phyloP scores from a whole-genome alignment of 176 grass and related monocot genomes.

The Oryza coarctata region DNA sequence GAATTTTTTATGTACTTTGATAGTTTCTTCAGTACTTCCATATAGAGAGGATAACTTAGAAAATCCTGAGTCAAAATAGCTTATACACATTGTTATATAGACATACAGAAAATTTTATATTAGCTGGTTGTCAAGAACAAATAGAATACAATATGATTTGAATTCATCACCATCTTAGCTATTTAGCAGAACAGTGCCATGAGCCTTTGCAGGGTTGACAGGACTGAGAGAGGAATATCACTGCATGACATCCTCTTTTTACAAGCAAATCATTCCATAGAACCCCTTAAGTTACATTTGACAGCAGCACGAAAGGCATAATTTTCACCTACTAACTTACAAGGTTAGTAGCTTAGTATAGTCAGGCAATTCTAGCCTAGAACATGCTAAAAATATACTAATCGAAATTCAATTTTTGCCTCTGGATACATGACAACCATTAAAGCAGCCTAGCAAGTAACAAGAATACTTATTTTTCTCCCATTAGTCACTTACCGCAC shows the following conservation, averaged over 20 bases:
- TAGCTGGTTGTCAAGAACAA: slow-evolving; percentile 9
- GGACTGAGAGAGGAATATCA: neutral
- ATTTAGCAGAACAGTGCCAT: slow-evolving; percentile 17
- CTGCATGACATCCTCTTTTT: neutral
- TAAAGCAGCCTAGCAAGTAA: neutral
- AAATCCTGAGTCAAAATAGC: neutral
- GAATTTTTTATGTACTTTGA: neutral
- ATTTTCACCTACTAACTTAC: neutral
- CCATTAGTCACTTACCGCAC: neutral
- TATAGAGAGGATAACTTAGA: neutral
- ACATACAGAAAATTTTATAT: neutral
- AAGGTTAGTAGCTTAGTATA: neutral
- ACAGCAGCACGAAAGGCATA: neutral
- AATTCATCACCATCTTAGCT: neutral
- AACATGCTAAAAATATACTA: neutral
- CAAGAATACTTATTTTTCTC: neutral
- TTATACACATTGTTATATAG: neutral
- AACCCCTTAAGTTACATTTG: neutral
- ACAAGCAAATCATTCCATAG: neutral
- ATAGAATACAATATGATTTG: neutral
- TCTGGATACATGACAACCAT: neutral
- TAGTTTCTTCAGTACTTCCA: neutral
- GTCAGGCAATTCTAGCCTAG: neutral
- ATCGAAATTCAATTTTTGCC: neutral
- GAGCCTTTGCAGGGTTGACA: neutral